Evolutionary conservation across 495 filamentous ascomycete species (phyloP), one percentile per base, ranked within the genome.

Genomic region (Pyronema domesticum): DNA sequence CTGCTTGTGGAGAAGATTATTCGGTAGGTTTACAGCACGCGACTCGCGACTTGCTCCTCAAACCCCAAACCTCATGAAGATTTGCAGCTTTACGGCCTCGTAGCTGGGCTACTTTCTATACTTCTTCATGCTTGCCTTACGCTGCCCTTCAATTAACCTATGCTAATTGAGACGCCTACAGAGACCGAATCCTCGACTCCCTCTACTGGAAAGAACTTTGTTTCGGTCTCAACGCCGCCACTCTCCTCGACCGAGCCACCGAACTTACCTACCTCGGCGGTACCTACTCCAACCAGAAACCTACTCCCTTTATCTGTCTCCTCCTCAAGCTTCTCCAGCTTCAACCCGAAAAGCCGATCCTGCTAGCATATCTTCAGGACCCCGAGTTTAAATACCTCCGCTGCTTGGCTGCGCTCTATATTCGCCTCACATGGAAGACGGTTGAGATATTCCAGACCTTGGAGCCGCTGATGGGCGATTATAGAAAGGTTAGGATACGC

Each of bases 161-260:
- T 30, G 23, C 23, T 30, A 30, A 30, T 30, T 30, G 23, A 30
- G 5, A 30, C 5, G 1, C 11, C 44, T 13, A 13, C 37, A 57
- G 87, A 55, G 89, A 98, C 67, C 87, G 91, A 63, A 95, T 98
- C 68, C 79, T 85, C 54, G 85, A 94, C 57, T 83, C 79, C 58
- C 91, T 93, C 71, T 98, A 95, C 72, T 98, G 86, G 84, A 95
- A 95, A 69, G 93, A 96, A 67, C 89, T 95, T 68, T 93, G 89
- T 66, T 98, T 95, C 71, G 91, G 83, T 18, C 72, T 98, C 57
- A 96, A 96, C 70, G 63, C 63, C 46, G 63, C 73, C 59, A 95
- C 82, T 51, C 74, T 95, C 1, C 83, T 93, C 59, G 86, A 95
- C 71, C 87, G 91, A 35, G 89, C 89, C 2, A 81, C 83, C 37